Base-by-base conservation (phyloP, 75 land plant species). In the Pinus albicaulis region DNA sequence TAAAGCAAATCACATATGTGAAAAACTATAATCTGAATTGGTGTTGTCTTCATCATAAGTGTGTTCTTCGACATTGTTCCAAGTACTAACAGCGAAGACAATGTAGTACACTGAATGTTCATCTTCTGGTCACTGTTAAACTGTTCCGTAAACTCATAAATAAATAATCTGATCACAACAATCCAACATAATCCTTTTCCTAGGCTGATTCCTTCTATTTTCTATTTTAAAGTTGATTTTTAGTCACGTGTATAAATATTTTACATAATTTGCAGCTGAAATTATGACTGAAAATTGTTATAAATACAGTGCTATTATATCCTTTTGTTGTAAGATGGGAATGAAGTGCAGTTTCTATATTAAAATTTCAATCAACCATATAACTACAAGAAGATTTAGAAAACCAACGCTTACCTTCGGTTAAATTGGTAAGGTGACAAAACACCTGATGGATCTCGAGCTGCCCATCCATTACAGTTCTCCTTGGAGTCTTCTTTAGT, bases 381-480 rank as follows among this genome's bases (percentile, higher is more conserved):
- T 82, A 26, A 77, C 6, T 11, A 25, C 24, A 72, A 62, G 48
- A 69, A 36, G 15, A 60, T 65, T 14, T 52, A 62, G 20, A 81
- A 38, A 38, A 61, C 26, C 57, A 31, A 25, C 22, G 5, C 59
- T 26, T 60, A 89, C 95, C 94, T 87, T 80, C 95, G 89, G 74
- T 58, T 82, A 84, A 94, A 94, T 64, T 78, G 86, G 95, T 86
- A 89, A 22, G 97, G 95, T 57, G 84, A 82, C 23, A 89, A 84
- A 41, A 80, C 31, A 36, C 90, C 90, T 25, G 86, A 81, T 15
- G 84, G 26, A 76, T 89, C 91, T 72, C 86, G 82, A 31, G 93
- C 89, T 57, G 84, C 88, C 84, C 91, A 86, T 38, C 89, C 89
- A 23, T 80, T 22, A 61, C 86, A 84, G 19, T 87, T 74, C 31